These are phyloP conservation scores for Penicillium sp. DNA, from an alignment of 2,329 filamentous ascomycete genomes.

Conservation along the genomic window DNA sequence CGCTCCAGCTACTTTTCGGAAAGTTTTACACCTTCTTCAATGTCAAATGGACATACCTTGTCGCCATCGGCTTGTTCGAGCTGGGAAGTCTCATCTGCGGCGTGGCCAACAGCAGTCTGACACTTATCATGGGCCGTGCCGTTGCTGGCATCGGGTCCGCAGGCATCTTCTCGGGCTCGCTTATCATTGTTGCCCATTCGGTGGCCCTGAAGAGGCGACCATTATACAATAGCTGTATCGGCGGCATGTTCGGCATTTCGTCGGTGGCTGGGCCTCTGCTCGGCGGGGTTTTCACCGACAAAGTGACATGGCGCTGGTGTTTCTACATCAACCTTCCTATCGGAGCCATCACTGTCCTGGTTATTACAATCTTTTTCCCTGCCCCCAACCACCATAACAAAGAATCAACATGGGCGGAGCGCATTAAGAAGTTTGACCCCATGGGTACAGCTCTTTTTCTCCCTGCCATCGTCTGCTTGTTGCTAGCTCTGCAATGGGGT, in stretches of 20 bases:
- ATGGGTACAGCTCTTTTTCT: conserved; percentile 30
- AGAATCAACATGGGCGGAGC: conserved; percentile 24
- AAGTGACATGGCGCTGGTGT: conserved; percentile 34
- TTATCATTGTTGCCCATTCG: conserved; percentile 22
- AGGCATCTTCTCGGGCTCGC: conserved; percentile 25
- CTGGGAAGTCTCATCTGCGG: conserved; percentile 32
- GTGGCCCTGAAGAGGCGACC: conserved; percentile 48
- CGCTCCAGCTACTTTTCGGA: conserved; percentile 31
- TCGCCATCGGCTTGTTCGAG: conserved; percentile 30
- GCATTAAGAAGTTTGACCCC: conserved; percentile 36
- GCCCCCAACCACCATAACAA: conserved; percentile 24
- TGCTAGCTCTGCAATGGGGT: conserved; percentile 22
- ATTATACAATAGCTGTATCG: conserved; percentile 39
- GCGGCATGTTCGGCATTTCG: conserved; percentile 51
- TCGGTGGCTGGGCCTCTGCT: conserved; percentile 35
- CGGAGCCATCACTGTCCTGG: conserved; percentile 35
- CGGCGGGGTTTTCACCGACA: conserved; percentile 40
- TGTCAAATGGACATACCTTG: conserved; percentile 30
- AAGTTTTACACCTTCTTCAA: conserved; percentile 29
- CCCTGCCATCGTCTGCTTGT: conserved; percentile 19
- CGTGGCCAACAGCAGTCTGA: conserved; percentile 25
- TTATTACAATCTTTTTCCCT: conserved; percentile 44
- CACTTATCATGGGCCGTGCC: conserved; percentile 29
- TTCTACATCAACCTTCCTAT: conserved; percentile 42
- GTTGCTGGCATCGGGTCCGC: conserved; percentile 29